These are phyloP conservation scores for Mollisia scopiformis DNA, from an alignment of 2,329 filamentous ascomycete species.

Conservation along the genomic window DNA sequence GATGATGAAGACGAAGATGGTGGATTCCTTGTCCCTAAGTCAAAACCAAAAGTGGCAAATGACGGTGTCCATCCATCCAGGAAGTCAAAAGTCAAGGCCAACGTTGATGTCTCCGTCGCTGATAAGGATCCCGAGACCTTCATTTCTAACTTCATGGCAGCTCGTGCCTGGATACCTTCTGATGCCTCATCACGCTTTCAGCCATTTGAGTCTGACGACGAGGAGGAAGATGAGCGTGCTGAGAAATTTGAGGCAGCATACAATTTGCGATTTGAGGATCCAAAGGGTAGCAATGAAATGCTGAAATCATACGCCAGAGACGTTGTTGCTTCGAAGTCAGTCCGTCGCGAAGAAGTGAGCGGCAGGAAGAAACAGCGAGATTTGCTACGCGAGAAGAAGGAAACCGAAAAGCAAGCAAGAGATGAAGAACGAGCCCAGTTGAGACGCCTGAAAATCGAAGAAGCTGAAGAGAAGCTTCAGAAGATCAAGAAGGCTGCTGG, in stretches of 20 bases:
- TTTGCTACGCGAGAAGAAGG: constrained; percentile 74
- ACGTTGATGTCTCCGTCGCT: constrained; percentile 72
- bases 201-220: constrained; percentile 91
- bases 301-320: constrained; percentile 90
- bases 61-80: constrained; percentile 61
- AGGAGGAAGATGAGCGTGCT: constrained; percentile 68
- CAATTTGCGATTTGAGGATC: constrained; percentile 95
- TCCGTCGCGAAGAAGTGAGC: constrained; percentile 80
- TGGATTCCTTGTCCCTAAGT: constrained; percentile 77
- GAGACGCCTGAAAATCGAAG: constrained; percentile 86
- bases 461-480: constrained; percentile 83
- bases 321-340: constrained; percentile 77
- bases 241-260: constrained; percentile 92
- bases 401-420: constrained; percentile 74
- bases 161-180: constrained; percentile 83
- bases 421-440: constrained; percentile 82
- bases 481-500: constrained; percentile 92
- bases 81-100: constrained; percentile 51
- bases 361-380: constrained; percentile 79
- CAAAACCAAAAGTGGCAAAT: constrained; percentile 41
- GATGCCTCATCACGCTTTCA: constrained; percentile 69
- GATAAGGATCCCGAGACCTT: constrained; percentile 91
- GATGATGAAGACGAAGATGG: constrained; percentile 56
- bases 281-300: constrained; percentile 83
- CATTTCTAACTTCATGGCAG: constrained; percentile 93